Evolutionary conservation across 495 filamentous ascomycete species (phyloP), one percentile per base, ranked within the genome.

Genomic region (Penicillium turbatum): DNA sequence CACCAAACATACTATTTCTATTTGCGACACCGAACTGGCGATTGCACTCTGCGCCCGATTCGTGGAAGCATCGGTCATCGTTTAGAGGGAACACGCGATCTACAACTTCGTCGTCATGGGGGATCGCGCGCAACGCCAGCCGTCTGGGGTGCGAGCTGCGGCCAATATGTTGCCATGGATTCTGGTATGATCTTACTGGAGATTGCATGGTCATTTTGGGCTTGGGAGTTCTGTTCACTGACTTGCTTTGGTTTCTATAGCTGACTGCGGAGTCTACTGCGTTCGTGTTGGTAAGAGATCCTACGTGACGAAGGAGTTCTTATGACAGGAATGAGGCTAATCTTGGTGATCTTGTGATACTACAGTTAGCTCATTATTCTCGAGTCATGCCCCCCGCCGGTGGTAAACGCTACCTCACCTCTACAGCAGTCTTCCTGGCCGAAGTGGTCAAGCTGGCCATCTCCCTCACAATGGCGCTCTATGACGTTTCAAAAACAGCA

Each of bases 361-460:
- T 11, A 38, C 65, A 89, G 87, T 79, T 97, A 35, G 84, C 92
- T 75, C 92, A 96, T 73, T 97, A 97, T 66, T 96, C 92, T 11
- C 81, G 91, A 57, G 81, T 91, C 38, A 98, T 98, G 93, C 86
- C 89, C 6, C 78, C 83, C 16, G 80, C 83, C 30, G 83, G 83
- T 59, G 87, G 88, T 45, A 89, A 89, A 56, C 85, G 92, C 65
- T 98, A 96, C 71, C 85, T 92, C 55, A 84, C 92, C 26, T 97
- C 92, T 13, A 97, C 93, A 24, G 92, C 93, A 12, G 92, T 98
- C 16, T 88, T 98, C 63, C 74, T 97, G 37, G 95, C 91, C 64
- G 93, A 98, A 72, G 81, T 96, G 44, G 79, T 96, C 57, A 98
- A 98, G 72, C 79, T 98, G 29, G 80, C 84, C 13, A 82, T 97